phyloP scores from a whole-genome alignment of 441 rosid genomes.

The Gossypium schwendimanii region DNA sequence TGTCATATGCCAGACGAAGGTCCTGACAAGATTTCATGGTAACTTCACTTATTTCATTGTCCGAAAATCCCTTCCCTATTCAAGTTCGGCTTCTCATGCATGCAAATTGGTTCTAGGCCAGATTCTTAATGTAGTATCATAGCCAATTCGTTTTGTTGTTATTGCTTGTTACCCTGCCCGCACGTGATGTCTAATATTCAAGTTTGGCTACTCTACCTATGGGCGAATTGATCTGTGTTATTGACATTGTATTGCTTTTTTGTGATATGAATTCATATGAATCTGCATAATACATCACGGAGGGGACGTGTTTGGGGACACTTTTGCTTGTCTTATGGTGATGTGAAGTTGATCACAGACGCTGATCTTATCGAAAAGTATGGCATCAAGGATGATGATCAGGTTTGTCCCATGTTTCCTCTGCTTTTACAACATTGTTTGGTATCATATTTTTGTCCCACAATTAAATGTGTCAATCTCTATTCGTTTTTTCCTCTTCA shows the following conservation, averaged over 20 bases:
- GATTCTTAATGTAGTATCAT: too few species aligned
- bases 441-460: not conserved
- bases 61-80: too few species aligned
- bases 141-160: too few species aligned
- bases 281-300: not conserved
- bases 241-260: not conserved
- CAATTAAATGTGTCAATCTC: not conserved
- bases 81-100: too few species aligned
- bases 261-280: not conserved
- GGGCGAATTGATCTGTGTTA: not conserved
- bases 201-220: too few species aligned
- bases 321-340: slow-evolving; percentile 64
- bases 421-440: not conserved
- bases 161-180: too few species aligned
- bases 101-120: too few species aligned
- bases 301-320: slow-evolving; percentile 94
- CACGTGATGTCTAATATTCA: too few species aligned
- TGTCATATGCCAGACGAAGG: slow-evolving; percentile 48
- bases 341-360: slow-evolving; percentile 50
- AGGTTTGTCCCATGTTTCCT: slow-evolving; percentile 35
- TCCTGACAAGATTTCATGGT: slow-evolving; percentile 75
- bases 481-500: slow-evolving; percentile 15
- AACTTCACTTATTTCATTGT: not conserved
- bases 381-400: slow-evolving; percentile 80
- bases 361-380: slow-evolving; percentile 40